A percentile compares a stretch with the other conserved stretches of the same genome.
Evolutionary conservation across 805 yeast genomes (phyloP).

Genomic region (Lipomyces japonicus): DNA sequence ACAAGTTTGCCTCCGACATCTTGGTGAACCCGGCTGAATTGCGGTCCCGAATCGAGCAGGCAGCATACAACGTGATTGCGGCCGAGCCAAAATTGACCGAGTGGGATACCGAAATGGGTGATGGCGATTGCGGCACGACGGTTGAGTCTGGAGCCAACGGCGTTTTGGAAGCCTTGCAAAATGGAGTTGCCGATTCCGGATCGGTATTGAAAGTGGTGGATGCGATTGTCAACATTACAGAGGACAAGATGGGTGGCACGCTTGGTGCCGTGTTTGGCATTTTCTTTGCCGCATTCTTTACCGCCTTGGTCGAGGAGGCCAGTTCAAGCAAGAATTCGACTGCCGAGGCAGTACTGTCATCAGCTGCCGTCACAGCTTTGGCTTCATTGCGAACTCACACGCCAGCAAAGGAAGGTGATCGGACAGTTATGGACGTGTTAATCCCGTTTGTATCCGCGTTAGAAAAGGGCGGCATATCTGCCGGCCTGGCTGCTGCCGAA

Average conservation of each 20-base stretch:
- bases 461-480: conserved; percentile 45
- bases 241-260: conserved; percentile 88
- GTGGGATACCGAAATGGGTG: conserved; percentile 85
- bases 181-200: conserved; percentile 51
- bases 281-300: conserved; percentile 68
- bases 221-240: conserved; percentile 64
- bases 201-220: conserved; percentile 44
- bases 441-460: conserved; percentile 78
- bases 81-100: conserved; percentile 79
- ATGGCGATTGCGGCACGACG: conserved; percentile 95
- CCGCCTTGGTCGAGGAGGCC: conserved; percentile 9
- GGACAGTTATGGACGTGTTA: conserved; percentile 83
- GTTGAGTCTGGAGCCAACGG: conserved; percentile 75
- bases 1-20: conserved; percentile 3
- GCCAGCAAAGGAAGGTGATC: conserved; percentile 79
- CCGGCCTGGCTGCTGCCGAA: conserved; percentile 65
- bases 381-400: conserved; percentile 79
- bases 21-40: conserved; percentile 10
- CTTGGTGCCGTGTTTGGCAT: conserved; percentile 92
- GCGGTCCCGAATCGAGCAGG: conserved; percentile 40
- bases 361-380: conserved; percentile 49
- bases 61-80: conserved; percentile 50
- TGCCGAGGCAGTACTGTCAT: neutral
- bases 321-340: neutral
- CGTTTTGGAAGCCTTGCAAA: conserved; percentile 46